Base-by-base conservation (phyloP, 2,329 filamentous ascomycete genomes). In the Scedosporium boydii region DNA sequence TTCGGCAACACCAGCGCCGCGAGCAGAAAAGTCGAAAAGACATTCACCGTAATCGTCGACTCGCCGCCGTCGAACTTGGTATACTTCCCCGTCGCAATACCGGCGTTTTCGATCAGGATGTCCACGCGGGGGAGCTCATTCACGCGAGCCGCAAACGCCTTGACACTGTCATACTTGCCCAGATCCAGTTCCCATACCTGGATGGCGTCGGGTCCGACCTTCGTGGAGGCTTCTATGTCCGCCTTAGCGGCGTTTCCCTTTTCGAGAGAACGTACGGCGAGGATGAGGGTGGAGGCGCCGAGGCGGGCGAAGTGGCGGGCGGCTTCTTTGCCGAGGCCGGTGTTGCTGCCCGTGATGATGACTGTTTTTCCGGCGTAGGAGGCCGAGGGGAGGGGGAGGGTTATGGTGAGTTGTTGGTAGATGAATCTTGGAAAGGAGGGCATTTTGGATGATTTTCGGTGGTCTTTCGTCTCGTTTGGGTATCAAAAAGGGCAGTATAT, bases 101-200 rank as follows among this genome's bases (percentile, higher is more conserved):
- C 66, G 3, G 78, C 79, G 59, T 80, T 81, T 58, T 73, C 70
- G 6, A 81, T 63, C 0, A 81, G 64, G 2, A 73, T 69, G 63
- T 81, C 78, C 18, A 81, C 66, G 9, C 79, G 69, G 3, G 74
- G 72, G 34, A 80, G 67, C 5, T 65, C 53, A 21, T 67, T 65
- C 1, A 67, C 64, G 14, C 69, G 64, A 3, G 65, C 64, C 9
- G 70, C 74, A 64, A 82, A 82, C 61, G 53, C 69, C 51, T 66
- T 65, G 51, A 75, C 67, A 55, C 69, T 71, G 0, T 66, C 76
- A 68, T 75, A 78, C 3, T 69, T 75, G 5, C 64, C 61, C 58
- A 82, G 74, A 63, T 82, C 78, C 4, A 82, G 66, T 4, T 71
- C 56, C 78, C 78, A 82, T 12, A 81, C 75, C 34, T 79, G 73